Evolutionary conservation across 108 stramenopile species (phyloP), one percentile per base, ranked within the genome.

Genomic region (Nitzschia inconspicua): DNA sequence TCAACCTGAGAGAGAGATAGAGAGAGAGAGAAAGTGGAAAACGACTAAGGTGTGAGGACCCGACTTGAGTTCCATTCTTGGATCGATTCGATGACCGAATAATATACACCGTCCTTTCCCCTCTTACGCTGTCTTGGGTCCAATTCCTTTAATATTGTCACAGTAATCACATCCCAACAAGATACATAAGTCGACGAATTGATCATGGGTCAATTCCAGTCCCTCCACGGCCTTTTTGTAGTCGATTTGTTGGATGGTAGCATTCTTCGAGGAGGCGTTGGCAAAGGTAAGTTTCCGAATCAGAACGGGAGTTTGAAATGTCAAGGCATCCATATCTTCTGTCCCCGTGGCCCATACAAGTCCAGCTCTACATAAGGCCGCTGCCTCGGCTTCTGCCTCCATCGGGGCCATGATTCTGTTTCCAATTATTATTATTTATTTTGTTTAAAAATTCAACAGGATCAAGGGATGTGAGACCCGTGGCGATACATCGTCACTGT

Each of bases 291-390:
- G 85, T 72, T 95, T 97, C 4, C 96, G 76, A 0, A 99, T 53
- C 28, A 95, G 68, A 13, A 95, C 69, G 13, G 98, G 97, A 0
- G 96, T 90, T 1, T 67, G 68, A 71, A 99, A 99, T 18, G 96
- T 97, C 67, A 99, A 73, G 16, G 96, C 95, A 65, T 99, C 99
- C 97, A 98, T 98, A 79, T 99, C 99, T 72, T 99, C 99, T 5
- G 99, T 98, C 11, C 85, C 98, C 13, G 91, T 87, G n/a, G 96
- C 99, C 47, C 82, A 98, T 5, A 98, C 96, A 36, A 87, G 71
- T 5, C 97, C 97, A 23, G 63, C 85, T 47, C 65, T 79, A 46
- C 85, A 88, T 54, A 99, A 71, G 7, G 83, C 85, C n/a, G 96
- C 92, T 14, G 97, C 97, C 70, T 99, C 95, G 0, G 98, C 98